Evolutionary conservation across 352 stramenopile species (phyloP), one percentile per base, ranked within the genome.

Genomic region (Phytophthora ramorum): DNA sequence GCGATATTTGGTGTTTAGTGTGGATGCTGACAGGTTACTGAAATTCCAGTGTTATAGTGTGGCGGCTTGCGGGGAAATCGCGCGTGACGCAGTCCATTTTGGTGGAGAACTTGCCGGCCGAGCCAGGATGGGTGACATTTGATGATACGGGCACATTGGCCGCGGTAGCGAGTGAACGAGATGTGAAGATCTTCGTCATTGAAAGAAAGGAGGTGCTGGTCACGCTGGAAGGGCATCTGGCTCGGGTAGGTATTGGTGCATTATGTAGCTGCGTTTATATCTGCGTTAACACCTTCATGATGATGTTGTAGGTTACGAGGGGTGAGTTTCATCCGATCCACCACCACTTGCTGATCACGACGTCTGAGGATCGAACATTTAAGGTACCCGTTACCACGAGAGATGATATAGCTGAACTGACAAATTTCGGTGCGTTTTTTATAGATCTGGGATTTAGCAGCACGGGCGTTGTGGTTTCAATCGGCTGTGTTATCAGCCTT

Each of bases 351-450:
- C 58, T 95, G 43, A 49, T 95, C 49, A 93, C 87, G 2, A 76
- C 73, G 37, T 95, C 85, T 0, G 87, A 95, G 69, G 87, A 94
- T 66, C 84, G 85, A 16, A 95, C 87, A 14, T 95, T 94, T 60
- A 95, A 94, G 71, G 87, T 92, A 59, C 24, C 13, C 10, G 7
- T 2, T 30, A 8, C 16, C 30, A 53, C 13, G 3, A 13, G 30
- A 41, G 8, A 41, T 41, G 35, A 6, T 44, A 20, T 44, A 4
- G 8, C 9, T 44, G 2, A 20, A 44, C n/a, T 44, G 0, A 44
- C n/a, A 44, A 16, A 24, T 20, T 47, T 7, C 8, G 28, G 41
- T 43, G 44, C 28, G 35, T 52, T n/a, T n/a, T n/a, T n/a, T n/a
- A 4, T 69, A 95, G 85, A 90, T 95, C 28, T 95, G 87, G 85